Base-by-base conservation (phyloP, 2,329 filamentous ascomycete genomes). In the Stemphylium beticola region DNA sequence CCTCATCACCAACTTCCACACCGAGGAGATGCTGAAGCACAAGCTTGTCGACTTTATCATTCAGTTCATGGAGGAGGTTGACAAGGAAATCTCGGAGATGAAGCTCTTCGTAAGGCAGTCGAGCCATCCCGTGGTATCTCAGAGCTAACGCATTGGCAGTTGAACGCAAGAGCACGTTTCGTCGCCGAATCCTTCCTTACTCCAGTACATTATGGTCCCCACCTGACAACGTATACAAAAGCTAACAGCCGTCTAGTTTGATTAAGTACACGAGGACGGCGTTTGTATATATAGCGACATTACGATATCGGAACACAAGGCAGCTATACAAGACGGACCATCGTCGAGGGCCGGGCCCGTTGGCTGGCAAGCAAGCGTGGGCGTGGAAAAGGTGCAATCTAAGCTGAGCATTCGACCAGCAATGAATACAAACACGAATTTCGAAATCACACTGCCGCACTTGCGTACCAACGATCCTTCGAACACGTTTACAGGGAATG, bases 1-100 rank as follows among this genome's bases (percentile, higher is more conserved):
- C 82, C 77, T 99, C 72, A 96, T 99, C 73, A 99, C 95, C 41
- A 99, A 99, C 79, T 96, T 95, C 82, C 95, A 99, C 72, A 98
- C 95, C 4, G 95, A 98, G 77, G 91, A 96, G 75, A 96, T 99
- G 92, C 78, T 98, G 74, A 98, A 98, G 83, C 93, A 99, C 76
- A 98, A 99, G 82, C 83, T 99, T 66, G 96, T 99, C 31, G 95
- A 99, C 76, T 99, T 99, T 72, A 96, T 99, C 66, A 97, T 99
- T 64, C 89, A 98, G 73, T 99, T 99, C 73, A 98, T 99, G 93
- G 93, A 99, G 78, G 95, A 99, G 76, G 96, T 99, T 4, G 96
- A 99, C 78, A 99, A 99, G 83, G 95, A 99, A 78, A 99, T 99
- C 57, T 98, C 95, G 3, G 96, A 99, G 80, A 98, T 99, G 95